phyloP scores from a whole-genome alignment of 768 basidiomycete genomes.

The Psilocybe subaeruginosa region DNA sequence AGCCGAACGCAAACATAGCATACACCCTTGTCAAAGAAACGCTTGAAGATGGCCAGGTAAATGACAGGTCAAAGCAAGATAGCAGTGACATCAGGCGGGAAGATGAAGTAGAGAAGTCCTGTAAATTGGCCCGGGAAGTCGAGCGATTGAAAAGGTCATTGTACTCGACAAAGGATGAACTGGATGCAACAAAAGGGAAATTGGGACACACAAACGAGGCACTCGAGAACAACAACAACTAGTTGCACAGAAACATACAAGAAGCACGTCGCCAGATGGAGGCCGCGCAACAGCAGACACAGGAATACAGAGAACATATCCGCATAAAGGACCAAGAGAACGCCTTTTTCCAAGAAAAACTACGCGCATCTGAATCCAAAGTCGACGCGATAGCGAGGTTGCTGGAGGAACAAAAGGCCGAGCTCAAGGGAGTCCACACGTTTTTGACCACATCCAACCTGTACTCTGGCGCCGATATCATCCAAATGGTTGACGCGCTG shows the following conservation, averaged over 20 bases:
- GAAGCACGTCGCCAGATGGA: neutral
- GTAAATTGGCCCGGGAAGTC: neutral
- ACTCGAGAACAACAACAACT: constrained; percentile 9
- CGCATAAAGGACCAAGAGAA: constrained; percentile 13
- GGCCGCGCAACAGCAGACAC: neutral
- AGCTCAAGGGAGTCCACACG: constrained; percentile 43
- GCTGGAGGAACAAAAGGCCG: constrained; percentile 34
- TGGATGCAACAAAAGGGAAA: neutral
- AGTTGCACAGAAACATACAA: neutral
- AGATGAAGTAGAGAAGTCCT: neutral
- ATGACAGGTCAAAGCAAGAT: neutral
- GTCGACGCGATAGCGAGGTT: constrained; percentile 20
- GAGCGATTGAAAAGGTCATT: neutral
- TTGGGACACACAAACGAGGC: neutral
- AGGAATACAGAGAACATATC: constrained; percentile 6
- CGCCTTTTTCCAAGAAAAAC: constrained; percentile 9
- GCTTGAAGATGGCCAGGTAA: neutral
- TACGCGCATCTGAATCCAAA: constrained; percentile 22
- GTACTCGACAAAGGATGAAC: neutral
- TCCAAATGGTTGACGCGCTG: constrained; percentile 38
- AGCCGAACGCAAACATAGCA: no score
- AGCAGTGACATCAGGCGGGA: neutral
- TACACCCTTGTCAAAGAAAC: neutral
- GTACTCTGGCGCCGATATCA: constrained; percentile 47
- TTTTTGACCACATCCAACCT: constrained; percentile 47